phyloP scores from a whole-genome alignment of 148 eudicot species.

The Rhododendron mucronatum region DNA sequence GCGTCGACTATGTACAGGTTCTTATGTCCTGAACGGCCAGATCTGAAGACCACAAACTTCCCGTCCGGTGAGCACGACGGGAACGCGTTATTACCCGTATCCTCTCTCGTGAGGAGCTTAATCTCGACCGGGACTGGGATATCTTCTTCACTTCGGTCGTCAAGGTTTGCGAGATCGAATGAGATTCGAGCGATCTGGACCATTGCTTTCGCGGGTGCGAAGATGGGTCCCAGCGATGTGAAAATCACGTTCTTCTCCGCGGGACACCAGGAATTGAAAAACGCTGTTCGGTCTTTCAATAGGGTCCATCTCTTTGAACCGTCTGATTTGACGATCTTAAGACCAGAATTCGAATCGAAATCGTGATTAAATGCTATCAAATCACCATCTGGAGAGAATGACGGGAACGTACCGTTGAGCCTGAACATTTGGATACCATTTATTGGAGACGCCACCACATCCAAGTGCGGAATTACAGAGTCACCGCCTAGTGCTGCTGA shows the following conservation, averaged over 20 bases:
- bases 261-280: conserved; percentile 59
- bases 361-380: conserved; percentile 53
- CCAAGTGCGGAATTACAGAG: conserved; percentile 39
- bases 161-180: conserved; percentile 31
- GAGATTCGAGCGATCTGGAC: conserved; percentile 67
- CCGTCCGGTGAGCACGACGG: conserved; percentile 90
- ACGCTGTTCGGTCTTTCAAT: conserved; percentile 39
- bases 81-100: conserved; percentile 72
- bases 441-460: conserved; percentile 36
- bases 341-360: conserved; percentile 38
- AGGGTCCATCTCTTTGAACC: conserved; percentile 68
- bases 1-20: conserved; percentile 71
- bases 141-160: conserved; percentile 3
- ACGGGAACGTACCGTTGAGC: conserved; percentile 62
- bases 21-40: conserved; percentile 77
- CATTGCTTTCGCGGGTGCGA: conserved; percentile 34
- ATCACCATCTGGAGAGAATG: conserved; percentile 54
- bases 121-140: conserved; percentile 21
- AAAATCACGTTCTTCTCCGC: conserved; percentile 48
- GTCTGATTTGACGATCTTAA: conserved; percentile 55
- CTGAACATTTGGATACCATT: conserved; percentile 39
- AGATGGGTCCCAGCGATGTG: conserved; percentile 68
- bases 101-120: conserved; percentile 50
- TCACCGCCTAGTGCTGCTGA: conserved; percentile 1
- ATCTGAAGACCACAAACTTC: conserved; percentile 58